Base-by-base conservation (phyloP, 1,139 yeast species). In the Magnusiomyces fungicola region DNA sequence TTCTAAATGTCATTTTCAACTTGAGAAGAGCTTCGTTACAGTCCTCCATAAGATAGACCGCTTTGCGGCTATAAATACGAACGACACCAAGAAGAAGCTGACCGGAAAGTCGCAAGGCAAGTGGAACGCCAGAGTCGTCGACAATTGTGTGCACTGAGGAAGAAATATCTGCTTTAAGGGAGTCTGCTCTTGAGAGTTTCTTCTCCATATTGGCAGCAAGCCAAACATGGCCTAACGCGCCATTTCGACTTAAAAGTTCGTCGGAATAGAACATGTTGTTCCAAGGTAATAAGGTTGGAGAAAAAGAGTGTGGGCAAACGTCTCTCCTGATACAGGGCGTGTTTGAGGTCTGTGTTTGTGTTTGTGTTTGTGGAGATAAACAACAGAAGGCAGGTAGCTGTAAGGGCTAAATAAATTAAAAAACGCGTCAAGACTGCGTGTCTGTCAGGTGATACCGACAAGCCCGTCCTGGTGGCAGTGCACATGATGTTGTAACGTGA, bases 171-270 rank as follows among this genome's bases (percentile, higher is more conserved):
- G 96, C 81, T 59, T 78, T 81, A 48, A 88, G 69, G 46, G 85
- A 75, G 62, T 89, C 92, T 52, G 79, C 80, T 62, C 86, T 85
- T 43, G 95, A 76, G 44, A 90, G 74, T 59, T 84, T 85, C 61
- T 82, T 80, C 59, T 86, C 95, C 67, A 87, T 76, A 63, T 87
- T 89, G 32, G 96, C 92, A 2, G 97, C 97, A 49, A 90, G 74
- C 97, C 97, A 90, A 16, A 88, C 92, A 57, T 83, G 85, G 4
- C 95, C 95, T 58, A 89, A 70, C 1, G 96, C 95, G 2, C 95
- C 94, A 62, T 83, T 83, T 55, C 78, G 80, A 7, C 85, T 70
- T 23, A 80, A 69, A 47, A 79, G 65, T 50, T 66, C 72, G 45
- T 73, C 78, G 3, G 76, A 66, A 54, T 65, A 69, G 62, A 71